Evolutionary conservation across 441 rosid species (phyloP).

Genomic region (Populus trichocarpa): DNA sequence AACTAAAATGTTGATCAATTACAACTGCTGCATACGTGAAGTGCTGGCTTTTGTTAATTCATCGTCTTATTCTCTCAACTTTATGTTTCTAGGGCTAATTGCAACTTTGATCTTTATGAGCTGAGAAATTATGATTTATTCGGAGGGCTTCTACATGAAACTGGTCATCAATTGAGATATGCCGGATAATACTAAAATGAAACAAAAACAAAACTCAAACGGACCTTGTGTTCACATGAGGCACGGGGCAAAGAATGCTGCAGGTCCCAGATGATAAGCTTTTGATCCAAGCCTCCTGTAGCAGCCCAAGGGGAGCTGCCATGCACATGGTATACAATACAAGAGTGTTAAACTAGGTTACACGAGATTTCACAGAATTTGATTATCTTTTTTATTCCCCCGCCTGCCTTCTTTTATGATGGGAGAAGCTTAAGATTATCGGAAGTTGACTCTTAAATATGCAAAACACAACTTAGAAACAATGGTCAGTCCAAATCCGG

Average conservation of each 20-base stretch:
- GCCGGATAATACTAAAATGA: background rate
- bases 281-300: conserved; percentile 80
- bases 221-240: conserved; percentile 74
- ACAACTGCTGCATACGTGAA: background rate
- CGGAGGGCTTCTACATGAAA: background rate
- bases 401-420: background rate
- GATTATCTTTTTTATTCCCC: background rate
- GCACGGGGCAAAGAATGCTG: conserved; percentile 64
- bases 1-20: background rate
- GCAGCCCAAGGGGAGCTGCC: conserved; percentile 71
- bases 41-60: background rate
- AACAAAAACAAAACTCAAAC: background rate
- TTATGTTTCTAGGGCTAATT: background rate
- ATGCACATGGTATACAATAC: background rate
- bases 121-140: background rate
- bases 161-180: background rate
- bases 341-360: background rate
- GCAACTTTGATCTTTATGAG: background rate
- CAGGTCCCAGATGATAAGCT: conserved; percentile 83
- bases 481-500: no score
- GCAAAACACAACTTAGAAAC: background rate
- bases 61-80: background rate
- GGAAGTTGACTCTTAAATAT: background rate
- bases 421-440: background rate
- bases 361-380: background rate